phyloP scores from a whole-genome alignment of 495 filamentous ascomycete species.

The Cryomyces minteri region DNA sequence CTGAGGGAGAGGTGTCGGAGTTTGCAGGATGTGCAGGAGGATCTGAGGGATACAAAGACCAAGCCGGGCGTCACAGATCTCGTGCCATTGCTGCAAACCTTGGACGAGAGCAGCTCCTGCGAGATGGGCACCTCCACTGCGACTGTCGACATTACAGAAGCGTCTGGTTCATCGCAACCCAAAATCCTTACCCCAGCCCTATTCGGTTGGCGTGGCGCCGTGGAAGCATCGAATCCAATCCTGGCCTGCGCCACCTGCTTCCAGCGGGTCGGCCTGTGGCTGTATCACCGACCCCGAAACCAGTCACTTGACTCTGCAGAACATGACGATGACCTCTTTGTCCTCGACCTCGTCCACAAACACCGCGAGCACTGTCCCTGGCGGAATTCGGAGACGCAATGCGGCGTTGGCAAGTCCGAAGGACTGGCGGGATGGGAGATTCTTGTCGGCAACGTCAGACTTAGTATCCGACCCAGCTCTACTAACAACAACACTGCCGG shows the following conservation, averaged over 20 bases:
- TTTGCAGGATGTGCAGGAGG: not conserved
- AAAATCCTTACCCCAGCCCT: slow-evolving; percentile 58
- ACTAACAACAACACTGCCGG: too few relatives aligned
- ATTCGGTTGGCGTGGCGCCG: slow-evolving; percentile 68
- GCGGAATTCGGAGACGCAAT: slow-evolving; percentile 18
- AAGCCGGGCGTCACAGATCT: not conserved
- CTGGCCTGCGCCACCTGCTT: slow-evolving; percentile 71
- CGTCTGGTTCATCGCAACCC: slow-evolving; percentile 10
- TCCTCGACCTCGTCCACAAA: slow-evolving; percentile 15
- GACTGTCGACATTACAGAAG: slow-evolving; percentile 7
- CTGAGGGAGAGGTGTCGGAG: slow-evolving; percentile 15
- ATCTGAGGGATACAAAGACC: not conserved
- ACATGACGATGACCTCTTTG: slow-evolving; percentile 14
- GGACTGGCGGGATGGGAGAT: slow-evolving; percentile 17
- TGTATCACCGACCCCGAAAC: slow-evolving; percentile 40
- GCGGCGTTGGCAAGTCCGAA: slow-evolving; percentile 7
- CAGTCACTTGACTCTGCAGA: slow-evolving; percentile 4
- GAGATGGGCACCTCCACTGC: not conserved
- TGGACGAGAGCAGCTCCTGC: not conserved
- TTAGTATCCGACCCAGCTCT: too few relatives aligned
- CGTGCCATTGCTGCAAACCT: not conserved
- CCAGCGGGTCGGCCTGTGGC: slow-evolving; percentile 79
- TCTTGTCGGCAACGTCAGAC: not conserved
- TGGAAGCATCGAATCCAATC: slow-evolving; percentile 43
- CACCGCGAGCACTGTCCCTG: slow-evolving; percentile 26